Base-by-base conservation (phyloP, 2,329 filamentous ascomycete genomes). In the Colletotrichum euphorbiae region DNA sequence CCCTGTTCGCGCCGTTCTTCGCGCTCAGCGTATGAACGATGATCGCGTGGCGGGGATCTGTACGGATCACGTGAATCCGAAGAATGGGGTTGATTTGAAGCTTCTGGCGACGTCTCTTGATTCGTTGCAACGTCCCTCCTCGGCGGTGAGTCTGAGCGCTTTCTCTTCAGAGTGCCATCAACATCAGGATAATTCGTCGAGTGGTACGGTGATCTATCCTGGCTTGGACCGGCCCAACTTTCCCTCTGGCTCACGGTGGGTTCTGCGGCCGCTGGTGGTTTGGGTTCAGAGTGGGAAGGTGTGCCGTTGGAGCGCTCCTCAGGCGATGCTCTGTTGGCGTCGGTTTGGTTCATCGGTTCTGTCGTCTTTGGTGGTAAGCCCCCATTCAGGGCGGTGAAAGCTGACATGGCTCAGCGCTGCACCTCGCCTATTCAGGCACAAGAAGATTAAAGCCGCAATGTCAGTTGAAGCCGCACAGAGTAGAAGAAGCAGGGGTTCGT, bases 91-190 rank as follows among this genome's bases (percentile, higher is more conserved):
- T 72, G 71, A 13, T 74, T 71, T 13, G 75, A 72, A 24, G 73
- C 73, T 57, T 80, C 79, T 31, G 78, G 78, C 13, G 79, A 78
- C 5, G 74, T 74, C 67, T 80, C 77, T 46, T 79, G 76, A 7
- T 71, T 64, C 24, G 69, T 69, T 59, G 45, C 52, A 36, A 38
- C 58, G 36, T 84, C 82, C 71, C 80, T 79, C 61, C 79, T 76
- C 6, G 76, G 77, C 63, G 90, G 90, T 42, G 91, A 92, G 51
- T 83, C 80, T 6, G 92, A 93, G 69, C 92, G 87, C 78, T 93
- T 95, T 74, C 89, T 87, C 78, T 90, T 91, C 73, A 88, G 84
- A 17, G 84, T 79, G 15, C 74, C 75, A 40, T 89, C 85, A n/a
- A 76, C 74, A 36, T 85, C 81, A 6, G 82, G 71, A 72, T 83